Evolutionary conservation across 1,284 basidiomycete species (phyloP), one percentile per base, ranked within the genome.

Genomic region (Pterula multifida): DNA sequence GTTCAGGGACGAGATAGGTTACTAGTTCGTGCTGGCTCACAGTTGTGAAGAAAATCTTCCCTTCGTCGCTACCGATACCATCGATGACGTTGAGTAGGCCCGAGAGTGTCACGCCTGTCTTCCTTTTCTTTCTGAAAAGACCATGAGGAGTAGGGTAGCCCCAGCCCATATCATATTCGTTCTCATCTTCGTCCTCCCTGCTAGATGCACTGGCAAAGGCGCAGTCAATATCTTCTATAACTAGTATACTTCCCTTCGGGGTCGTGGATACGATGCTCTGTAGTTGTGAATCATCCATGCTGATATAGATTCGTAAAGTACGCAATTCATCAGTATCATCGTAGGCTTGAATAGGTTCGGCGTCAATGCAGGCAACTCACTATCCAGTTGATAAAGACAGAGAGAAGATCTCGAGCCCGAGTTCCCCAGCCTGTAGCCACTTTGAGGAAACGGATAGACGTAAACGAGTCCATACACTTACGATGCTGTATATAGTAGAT

Each of bases 401-500:
- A 0, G 73, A 67, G 53, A 77, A 81, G 19, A 81, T 76, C 54
- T 80, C 77, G 11, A 81, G 65, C 19, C 71, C 70, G 1, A 81
- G 66, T 60, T 77, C 77, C 2, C 78, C 73, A 2, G 79, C 39
- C 39, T 42, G 21, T 11, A 22, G 39, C 9, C 9, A n/a, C n/a
- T n/a, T n/a, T n/a, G n/a, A n/a, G n/a, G n/a, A n/a, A n/a, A n/a
- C n/a, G n/a, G n/a, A n/a, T n/a, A n/a, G n/a, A n/a, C n/a, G n/a
- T n/a, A n/a, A n/a, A n/a, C n/a, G n/a, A n/a, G n/a, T n/a, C n/a
- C n/a, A 35, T 11, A 17, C 4, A 42, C 39, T 42, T n/a, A 42
- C 78, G 32, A 83, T 60, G 2, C 77, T 78, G 54, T 78, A 78
- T 26, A 81, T 78, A 2, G 76, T 76, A 1, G 73, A 76, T 42